phyloP scores from a whole-genome alignment of 805 yeast species.

The Hanseniaspora pseudoguilliermondii region DNA sequence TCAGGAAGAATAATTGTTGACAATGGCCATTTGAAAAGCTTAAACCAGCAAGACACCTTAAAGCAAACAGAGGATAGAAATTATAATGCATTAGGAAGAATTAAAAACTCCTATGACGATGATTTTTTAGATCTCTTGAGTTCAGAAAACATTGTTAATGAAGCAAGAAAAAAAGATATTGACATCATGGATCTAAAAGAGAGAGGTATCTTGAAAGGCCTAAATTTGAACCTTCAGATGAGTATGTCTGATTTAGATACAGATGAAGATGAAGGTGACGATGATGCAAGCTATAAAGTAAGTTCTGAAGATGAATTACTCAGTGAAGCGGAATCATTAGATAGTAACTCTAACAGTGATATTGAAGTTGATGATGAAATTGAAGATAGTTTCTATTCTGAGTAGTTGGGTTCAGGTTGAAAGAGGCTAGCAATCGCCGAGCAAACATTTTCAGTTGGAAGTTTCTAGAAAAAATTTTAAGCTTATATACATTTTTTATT shows the following conservation, averaged over 20 bases:
- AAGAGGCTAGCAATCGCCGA: too few species aligned
- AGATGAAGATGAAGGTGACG: background rate
- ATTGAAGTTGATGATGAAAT: constrained; percentile 12
- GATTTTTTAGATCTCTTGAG: background rate
- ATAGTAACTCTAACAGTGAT: background rate
- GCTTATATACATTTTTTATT: too few species aligned
- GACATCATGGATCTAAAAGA: constrained; percentile 3
- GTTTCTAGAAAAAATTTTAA: background rate
- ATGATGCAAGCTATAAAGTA: background rate
- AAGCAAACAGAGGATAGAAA: constrained; percentile 17
- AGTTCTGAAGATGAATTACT: background rate
- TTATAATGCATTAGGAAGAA: constrained; percentile 14
- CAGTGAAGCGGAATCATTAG: background rate
- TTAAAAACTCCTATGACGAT: constrained; percentile 20
- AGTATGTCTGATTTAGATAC: constrained; percentile 3
- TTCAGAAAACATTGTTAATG: background rate
- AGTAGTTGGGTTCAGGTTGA: background rate
- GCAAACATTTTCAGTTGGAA: background rate
- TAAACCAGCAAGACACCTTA: constrained; percentile 8
- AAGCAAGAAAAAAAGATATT: background rate
- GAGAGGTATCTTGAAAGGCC: background rate
- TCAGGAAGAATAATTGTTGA: constrained; percentile 55
- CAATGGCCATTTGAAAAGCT: constrained; percentile 52
- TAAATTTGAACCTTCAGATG: background rate
- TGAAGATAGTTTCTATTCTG: constrained; percentile 4